Evolutionary conservation across 2,329 filamentous ascomycete species (phyloP), one percentile per base, ranked within the genome.

Genomic region (Cylindrodendrum hubeiense): DNA sequence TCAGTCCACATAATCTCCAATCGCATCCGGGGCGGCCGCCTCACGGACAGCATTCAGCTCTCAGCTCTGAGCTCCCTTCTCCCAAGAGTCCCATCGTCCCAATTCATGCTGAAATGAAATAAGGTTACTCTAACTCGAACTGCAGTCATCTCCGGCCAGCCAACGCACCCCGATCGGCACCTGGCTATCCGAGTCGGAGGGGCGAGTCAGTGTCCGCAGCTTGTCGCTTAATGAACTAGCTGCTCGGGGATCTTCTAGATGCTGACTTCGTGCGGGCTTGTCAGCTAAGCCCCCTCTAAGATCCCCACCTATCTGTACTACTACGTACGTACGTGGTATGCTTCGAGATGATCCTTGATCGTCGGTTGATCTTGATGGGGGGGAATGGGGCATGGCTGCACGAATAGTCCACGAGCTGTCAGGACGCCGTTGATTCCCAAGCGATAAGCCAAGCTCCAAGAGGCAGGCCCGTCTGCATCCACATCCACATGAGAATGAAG

Each of bases 61-160:
- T 50, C 47, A 19, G 47, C 28, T 50, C 47, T 7, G n/a, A n/a
- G n/a, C n/a, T n/a, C n/a, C n/a, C 28, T 50, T 50, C 19, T 50
- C 15, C 1, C 33, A 34, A 34, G 33, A 34, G 33, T 21, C 17
- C 26, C 21, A 28, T 53, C 30, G 21, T 54, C 34, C 26, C 37
- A 43, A 8, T 15, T 59, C 50, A 47, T 60, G 57, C 39, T 26
- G 57, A 24, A 37, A 60, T 34, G n/a, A n/a, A 54, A 47, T 47
- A 60, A 41, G 26, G 30, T 26, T 50, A 64, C 55, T 64, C 55
- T 59, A 64, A 53, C 34, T 64, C 61, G 24, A 34, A 64, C 61
- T 55, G 13, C 24, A 37, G 12, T 64, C 61, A 64, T 64, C 50
- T 64, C 61, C 61, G 55, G 34, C 17, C 13, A 19, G 43, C 24